Conservation (phyloP, 2,329 filamentous ascomycete genomes). For the Akanthomyces muscarius region DNA sequence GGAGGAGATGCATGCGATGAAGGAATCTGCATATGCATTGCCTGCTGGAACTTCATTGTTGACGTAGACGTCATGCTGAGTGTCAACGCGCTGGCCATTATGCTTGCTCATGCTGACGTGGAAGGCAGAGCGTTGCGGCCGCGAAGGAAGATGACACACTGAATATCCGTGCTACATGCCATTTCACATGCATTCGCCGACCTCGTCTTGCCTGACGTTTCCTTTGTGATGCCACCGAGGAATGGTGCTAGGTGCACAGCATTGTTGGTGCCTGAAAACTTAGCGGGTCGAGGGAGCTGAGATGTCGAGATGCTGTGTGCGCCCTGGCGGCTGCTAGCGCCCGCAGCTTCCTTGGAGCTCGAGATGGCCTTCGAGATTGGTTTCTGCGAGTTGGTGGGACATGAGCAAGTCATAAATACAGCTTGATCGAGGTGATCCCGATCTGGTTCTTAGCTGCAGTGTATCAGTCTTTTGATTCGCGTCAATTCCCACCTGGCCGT, state of each 20-base stretch:
- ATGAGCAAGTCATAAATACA: too few relatives aligned
- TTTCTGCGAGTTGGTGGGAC: not conserved
- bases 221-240: not conserved
- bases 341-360: not conserved
- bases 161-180: not conserved
- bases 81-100: not conserved
- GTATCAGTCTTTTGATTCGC: not conserved
- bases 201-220: not conserved
- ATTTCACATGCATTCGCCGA: not conserved
- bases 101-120: not conserved
- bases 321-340: not conserved
- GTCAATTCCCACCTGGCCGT: not conserved
- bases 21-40: conserved; percentile 1
- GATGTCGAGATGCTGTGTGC: not conserved
- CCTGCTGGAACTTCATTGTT: not conserved
- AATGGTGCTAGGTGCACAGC: not conserved
- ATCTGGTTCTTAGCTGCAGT: not conserved
- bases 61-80: not conserved
- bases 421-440: too few relatives aligned
- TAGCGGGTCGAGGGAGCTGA: not conserved
- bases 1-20: conserved; percentile 1
- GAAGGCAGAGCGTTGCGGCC: not conserved
- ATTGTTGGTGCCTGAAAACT: conserved; percentile 1
- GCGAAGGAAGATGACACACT: not conserved
- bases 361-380: not conserved